Evolutionary conservation across 495 filamentous ascomycete genomes (phyloP), one percentile per base, ranked within the genome.

Genomic region (Tuber aestivum): DNA sequence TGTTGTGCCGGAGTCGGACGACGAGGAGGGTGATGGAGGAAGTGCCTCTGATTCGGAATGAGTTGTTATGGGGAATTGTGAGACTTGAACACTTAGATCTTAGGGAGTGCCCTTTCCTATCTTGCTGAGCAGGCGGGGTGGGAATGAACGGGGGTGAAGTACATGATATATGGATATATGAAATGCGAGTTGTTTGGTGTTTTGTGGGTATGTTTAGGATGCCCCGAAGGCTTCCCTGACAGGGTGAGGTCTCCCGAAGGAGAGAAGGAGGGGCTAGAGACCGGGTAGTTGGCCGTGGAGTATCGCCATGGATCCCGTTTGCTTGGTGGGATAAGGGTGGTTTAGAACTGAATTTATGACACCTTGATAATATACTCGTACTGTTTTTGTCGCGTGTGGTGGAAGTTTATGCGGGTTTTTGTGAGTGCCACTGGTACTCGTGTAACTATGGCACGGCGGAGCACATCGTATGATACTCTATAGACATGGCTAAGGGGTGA

Each of bases 1-100:
- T 73, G 74, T 83, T 41, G 82, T 82, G 44, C 48, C 61, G 37
- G 83, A 77, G 56, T 77, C 77, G n/a, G 83, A 84, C 18, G 77
- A 82, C 70, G 79, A 81, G 65, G 80, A 72, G 37, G 80, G 78
- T 48, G 77, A 71, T 18, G 76, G 72, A 14, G 76, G 61, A n/a
- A 81, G 79, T 41, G 80, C 81, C 42, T 81, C 79, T 12, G 79
- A 81, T 16, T 80, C 71, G 61, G 70, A 72, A 10, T 42, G 45
- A 72, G 70, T 20, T 23, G 38, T 7, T 72, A 18, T 18, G 32
- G 50, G 50, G 56, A 18, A 27, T 18, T 65, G 14, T 18, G 27
- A 27, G 14, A 27, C 18, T 65, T 65, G 56, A 32, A 61, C n/a
- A 12, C 50, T 32, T 61, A 32, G 50, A 32, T 61, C 9, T 16